Evolutionary conservation across 2,329 filamentous ascomycete species (phyloP).

Genomic region (Colletotrichum sp.): DNA sequence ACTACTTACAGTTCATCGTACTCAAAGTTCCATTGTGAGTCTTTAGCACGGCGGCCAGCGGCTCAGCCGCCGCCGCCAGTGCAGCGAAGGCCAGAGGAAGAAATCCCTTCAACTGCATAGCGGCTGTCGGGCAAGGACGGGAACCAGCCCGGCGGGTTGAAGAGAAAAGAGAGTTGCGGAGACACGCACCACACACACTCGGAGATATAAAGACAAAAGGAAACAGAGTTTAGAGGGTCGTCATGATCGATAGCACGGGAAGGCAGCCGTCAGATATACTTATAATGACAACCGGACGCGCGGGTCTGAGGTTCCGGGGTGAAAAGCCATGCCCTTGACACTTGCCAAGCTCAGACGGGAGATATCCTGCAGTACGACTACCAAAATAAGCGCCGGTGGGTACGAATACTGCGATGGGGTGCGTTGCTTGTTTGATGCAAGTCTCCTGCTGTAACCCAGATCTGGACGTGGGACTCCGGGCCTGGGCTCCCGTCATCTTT

Average conservation of each 20-base stretch:
- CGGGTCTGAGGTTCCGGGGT: neutral
- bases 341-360: constrained; percentile 1
- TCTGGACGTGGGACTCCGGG: neutral
- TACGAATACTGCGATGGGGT: neutral
- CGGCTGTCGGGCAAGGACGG: neutral
- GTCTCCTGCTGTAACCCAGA: neutral
- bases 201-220: neutral
- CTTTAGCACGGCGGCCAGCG: constrained; percentile 24
- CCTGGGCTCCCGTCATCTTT: neutral
- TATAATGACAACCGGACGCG: constrained; percentile 15
- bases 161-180: neutral
- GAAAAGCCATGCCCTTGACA: neutral
- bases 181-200: neutral
- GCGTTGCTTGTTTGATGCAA: neutral
- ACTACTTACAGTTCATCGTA: constrained; percentile 24
- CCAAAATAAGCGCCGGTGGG: constrained; percentile 11
- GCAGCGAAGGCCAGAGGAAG: constrained; percentile 24
- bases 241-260: neutral
- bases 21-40: constrained; percentile 27
- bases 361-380: neutral
- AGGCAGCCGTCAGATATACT: constrained; percentile 2
- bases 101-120: constrained; percentile 25
- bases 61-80: constrained; percentile 23
- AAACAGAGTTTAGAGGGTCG: neutral
- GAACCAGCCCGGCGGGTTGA: neutral